A percentile compares a stretch with the other conserved stretches of the same genome.
Evolutionary conservation across 1,284 basidiomycete species (phyloP).

Genomic region (Marasmius fiardii): DNA sequence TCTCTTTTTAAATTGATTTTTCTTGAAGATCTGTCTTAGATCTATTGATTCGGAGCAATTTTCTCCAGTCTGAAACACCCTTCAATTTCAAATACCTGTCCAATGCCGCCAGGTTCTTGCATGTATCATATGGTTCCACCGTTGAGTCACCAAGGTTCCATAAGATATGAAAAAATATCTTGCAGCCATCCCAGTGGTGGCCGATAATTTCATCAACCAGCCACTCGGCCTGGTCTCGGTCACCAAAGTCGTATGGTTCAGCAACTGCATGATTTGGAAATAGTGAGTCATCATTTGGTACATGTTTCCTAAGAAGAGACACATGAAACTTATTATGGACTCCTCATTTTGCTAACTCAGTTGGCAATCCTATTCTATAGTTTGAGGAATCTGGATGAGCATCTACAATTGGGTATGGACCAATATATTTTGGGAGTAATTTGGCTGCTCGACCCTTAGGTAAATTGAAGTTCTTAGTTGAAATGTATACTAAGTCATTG

Average conservation of each 20-base stretch:
- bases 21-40: not conserved
- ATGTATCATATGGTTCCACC: conserved; percentile 4
- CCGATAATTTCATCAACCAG: conserved; percentile 6
- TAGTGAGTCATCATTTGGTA: not conserved
- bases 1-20: not conserved
- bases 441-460: conserved; percentile 25
- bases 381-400: conserved; percentile 19
- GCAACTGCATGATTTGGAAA: not conserved
- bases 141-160: conserved; percentile 10
- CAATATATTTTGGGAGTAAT: conserved; percentile 27
- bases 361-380: conserved; percentile 26
- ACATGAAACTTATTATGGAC: conserved; percentile 21
- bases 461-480: conserved; percentile 25
- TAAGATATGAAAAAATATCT: not conserved
- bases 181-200: conserved; percentile 2
- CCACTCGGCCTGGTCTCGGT: conserved; percentile 5
- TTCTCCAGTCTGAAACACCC: conserved; percentile 3
- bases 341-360: conserved; percentile 16
- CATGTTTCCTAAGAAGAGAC: conserved; percentile 6
- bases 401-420: conserved; percentile 25
- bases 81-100: conserved; percentile 5
- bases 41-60: not conserved
- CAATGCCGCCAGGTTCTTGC: conserved; percentile 3
- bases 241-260: conserved; percentile 11
- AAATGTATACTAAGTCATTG: conserved; percentile 15